Evolutionary conservation across 139 green algal genomes (phyloP).

Genomic region (Ettlia oleoabundans): DNA sequence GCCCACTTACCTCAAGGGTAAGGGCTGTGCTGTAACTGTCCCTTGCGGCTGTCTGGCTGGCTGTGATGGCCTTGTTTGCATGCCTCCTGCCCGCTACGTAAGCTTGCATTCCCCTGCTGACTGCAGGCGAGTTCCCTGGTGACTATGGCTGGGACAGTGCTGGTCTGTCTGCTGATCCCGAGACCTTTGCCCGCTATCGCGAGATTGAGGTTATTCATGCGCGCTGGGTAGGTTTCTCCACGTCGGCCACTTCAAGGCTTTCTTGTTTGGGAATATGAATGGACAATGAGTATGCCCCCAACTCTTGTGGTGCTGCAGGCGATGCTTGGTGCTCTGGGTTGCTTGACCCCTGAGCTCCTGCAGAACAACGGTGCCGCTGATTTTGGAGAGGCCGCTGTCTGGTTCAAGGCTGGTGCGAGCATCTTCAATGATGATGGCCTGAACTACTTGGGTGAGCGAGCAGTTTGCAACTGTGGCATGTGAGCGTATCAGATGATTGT

Average conservation of each 20-base stretch:
- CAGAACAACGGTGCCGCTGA: slow-evolving; percentile 44
- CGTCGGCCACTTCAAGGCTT: too few relatives aligned
- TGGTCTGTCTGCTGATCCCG: slow-evolving; percentile 85
- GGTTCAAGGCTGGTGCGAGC: slow-evolving; percentile 96
- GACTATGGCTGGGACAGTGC: slow-evolving; percentile 85
- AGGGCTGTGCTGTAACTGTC: slow-evolving; percentile 4
- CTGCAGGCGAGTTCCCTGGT: slow-evolving; percentile 65
- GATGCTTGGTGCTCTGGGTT: slow-evolving; percentile 84
- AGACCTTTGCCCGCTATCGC: slow-evolving; percentile 80
- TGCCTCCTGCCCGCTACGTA: too few relatives aligned
- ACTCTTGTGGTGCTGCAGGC: slow-evolving; percentile 17
- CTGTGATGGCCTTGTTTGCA: neutral
- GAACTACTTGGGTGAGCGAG: slow-evolving; percentile 71
- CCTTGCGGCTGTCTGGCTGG: neutral
- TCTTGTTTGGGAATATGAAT: neutral
- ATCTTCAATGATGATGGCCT: slow-evolving; percentile 91
- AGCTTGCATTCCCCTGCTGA: too few relatives aligned
- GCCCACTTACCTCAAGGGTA: slow-evolving; percentile 67
- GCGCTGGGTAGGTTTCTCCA: slow-evolving; percentile 83
- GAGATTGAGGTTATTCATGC: slow-evolving; percentile 89
- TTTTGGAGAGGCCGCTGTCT: slow-evolving; percentile 72
- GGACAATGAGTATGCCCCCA: too few relatives aligned
- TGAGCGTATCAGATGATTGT: neutral
- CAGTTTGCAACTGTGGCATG: neutral
- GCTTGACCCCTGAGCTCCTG: slow-evolving; percentile 55